Evolutionary conservation across 768 basidiomycete genomes (phyloP).

Genomic region (Pleurotus platypus): DNA sequence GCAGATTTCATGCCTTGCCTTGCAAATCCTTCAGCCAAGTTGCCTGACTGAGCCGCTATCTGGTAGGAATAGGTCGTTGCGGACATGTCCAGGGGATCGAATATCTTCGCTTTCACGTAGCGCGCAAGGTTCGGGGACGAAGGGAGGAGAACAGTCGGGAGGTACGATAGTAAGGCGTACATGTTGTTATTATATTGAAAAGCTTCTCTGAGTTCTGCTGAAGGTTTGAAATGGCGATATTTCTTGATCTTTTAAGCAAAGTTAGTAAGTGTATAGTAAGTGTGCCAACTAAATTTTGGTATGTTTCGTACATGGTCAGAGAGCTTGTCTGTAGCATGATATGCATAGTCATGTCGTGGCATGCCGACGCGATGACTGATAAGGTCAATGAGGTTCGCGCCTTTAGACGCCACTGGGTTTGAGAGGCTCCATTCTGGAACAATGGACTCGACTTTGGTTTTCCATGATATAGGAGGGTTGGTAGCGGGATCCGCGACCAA

Average conservation of each 20-base stretch:
- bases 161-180: constrained; percentile 21
- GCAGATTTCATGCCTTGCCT: constrained; percentile 18
- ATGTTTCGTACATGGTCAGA: constrained; percentile 11
- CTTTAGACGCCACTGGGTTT: constrained; percentile 18
- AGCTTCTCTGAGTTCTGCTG: constrained; percentile 19
- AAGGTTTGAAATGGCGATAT: constrained; percentile 18
- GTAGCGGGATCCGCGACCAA: constrained; percentile 23
- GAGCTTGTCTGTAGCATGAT: constrained; percentile 7
- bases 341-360: constrained; percentile 20
- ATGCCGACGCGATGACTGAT: constrained; percentile 25
- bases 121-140: constrained; percentile 15
- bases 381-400: constrained; percentile 21
- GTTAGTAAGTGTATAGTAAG: neutral
- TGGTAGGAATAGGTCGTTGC: constrained; percentile 23
- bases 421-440: constrained; percentile 21
- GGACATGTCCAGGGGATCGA: constrained; percentile 22
- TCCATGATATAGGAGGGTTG: constrained; percentile 22
- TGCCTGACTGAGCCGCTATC: constrained; percentile 20
- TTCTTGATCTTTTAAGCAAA: constrained; percentile 13
- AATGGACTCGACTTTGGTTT: constrained; percentile 18
- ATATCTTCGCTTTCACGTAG: constrained; percentile 24
- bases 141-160: constrained; percentile 16
- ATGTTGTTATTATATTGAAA: constrained; percentile 25
- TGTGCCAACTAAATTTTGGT: neutral
- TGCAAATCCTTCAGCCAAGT: constrained; percentile 20